Percentiles rank a stretch among this genome's conserved stretches.
Conservation (phyloP, 306 rosid species). For the Malus asiatica region DNA sequence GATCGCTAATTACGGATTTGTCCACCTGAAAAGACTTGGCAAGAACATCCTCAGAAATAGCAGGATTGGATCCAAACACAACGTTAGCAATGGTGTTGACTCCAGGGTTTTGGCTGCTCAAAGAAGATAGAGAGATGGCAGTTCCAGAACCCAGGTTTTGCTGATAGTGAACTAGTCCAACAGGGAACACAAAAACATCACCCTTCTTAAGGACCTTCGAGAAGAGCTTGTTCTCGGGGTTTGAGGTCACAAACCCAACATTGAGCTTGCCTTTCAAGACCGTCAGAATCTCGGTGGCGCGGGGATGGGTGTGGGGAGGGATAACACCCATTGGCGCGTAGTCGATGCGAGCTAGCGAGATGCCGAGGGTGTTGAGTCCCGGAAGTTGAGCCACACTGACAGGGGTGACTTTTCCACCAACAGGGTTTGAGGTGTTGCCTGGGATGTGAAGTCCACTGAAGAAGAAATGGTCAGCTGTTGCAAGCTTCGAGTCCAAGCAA, state of each 20-base stretch:
- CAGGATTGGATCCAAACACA: conserved; percentile 11
- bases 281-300: conserved; percentile 14
- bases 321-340: conserved; percentile 6
- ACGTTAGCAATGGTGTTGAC: conserved; percentile 12
- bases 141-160: conserved; percentile 12
- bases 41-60: conserved; percentile 5
- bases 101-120: conserved; percentile 26
- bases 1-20: conserved; percentile 3
- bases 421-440: conserved; percentile 18
- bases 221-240: conserved; percentile 14
- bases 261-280: conserved; percentile 5
- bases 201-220: conserved; percentile 21
- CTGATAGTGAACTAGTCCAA: conserved; percentile 16
- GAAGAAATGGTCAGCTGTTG: conserved; percentile 12
- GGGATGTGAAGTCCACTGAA: conserved; percentile 12
- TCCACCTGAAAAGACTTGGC: conserved; percentile 20
- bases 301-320: conserved; percentile 19
- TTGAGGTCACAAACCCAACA: conserved; percentile 18
- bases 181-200: conserved; percentile 20
- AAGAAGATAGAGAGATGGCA: conserved; percentile 5
- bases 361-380: conserved; percentile 18
- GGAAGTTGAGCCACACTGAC: conserved; percentile 15
- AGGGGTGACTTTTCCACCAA: conserved; percentile 2
- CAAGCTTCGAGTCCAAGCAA: conserved; percentile 12
- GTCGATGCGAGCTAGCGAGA: conserved; percentile 16